Evolutionary conservation across 2,329 filamentous ascomycete genomes (phyloP).

Genomic region (Talaromyces piceae): DNA sequence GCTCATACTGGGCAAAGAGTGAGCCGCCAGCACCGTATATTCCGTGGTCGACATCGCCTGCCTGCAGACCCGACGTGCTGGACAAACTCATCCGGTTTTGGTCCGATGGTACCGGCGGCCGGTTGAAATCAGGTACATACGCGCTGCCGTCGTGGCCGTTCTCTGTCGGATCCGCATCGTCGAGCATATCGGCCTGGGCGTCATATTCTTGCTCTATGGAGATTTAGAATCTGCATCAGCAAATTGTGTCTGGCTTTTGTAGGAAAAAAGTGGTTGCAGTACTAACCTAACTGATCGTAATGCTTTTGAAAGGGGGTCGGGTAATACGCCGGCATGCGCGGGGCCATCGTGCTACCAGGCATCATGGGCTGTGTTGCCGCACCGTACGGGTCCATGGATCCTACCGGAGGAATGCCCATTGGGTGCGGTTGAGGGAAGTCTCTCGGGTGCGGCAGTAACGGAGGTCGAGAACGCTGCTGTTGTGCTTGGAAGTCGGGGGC

Average conservation of each 20-base stretch:
- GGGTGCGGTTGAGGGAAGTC: slow-evolving; percentile 27
- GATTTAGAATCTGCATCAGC: slow-evolving; percentile 55
- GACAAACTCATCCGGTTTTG: slow-evolving; percentile 35
- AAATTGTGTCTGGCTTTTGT: no score
- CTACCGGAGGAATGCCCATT: slow-evolving; percentile 31
- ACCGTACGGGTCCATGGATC: slow-evolving; percentile 24
- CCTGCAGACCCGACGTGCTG: slow-evolving; percentile 34
- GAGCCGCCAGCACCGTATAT: slow-evolving; percentile 42
- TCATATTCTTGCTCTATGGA: slow-evolving; percentile 96
- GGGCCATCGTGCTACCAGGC: slow-evolving; percentile 22
- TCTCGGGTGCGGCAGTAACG: slow-evolving; percentile 35
- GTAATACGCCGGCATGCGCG: slow-evolving; percentile 56
- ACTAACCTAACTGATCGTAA: slow-evolving; percentile 91
- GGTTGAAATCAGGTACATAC: slow-evolving; percentile 50
- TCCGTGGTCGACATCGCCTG: slow-evolving; percentile 29
- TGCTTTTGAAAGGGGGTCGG: slow-evolving; percentile 86
- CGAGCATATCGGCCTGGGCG: slow-evolving; percentile 78
- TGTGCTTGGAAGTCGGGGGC: slow-evolving; percentile 50
- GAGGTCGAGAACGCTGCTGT: slow-evolving; percentile 49
- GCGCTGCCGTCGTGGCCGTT: slow-evolving; percentile 62
- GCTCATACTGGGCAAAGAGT: slow-evolving; percentile 67
- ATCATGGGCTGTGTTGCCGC: slow-evolving; percentile 20
- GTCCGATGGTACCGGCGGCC: slow-evolving; percentile 36
- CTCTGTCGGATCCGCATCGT: slow-evolving; percentile 61
- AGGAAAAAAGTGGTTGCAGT: slow-evolving; percentile 29